phyloP scores from a whole-genome alignment of 257 asterid genomes.

The Solanum paucissectum region DNA sequence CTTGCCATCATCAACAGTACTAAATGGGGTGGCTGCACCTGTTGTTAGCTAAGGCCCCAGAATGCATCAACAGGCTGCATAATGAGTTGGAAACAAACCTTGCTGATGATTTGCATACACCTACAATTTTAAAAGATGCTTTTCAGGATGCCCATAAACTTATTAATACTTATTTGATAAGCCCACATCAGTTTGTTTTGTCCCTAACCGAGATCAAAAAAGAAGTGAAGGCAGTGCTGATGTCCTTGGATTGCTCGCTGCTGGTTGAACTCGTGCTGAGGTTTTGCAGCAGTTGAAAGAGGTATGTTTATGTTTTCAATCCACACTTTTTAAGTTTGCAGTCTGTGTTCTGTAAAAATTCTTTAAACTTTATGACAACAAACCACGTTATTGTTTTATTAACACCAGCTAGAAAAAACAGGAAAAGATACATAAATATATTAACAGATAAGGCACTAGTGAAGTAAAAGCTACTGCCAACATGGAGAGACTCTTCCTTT shows the following conservation, averaged over 20 bases:
- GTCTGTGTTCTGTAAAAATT: not conserved
- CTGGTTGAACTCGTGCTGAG: conserved; percentile 19
- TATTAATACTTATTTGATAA: conserved; percentile 33
- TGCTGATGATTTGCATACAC: conserved; percentile 75
- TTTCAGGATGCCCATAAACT: conserved; percentile 51
- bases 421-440: not conserved
- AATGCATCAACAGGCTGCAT: conserved; percentile 43
- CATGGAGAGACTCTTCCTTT: not conserved
- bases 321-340: not conserved
- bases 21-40: not conserved
- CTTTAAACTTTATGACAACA: not conserved
- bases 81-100: conserved; percentile 47
- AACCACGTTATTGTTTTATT: not conserved
- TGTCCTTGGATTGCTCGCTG: conserved; percentile 19
- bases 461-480: not conserved
- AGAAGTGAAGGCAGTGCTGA: conserved; percentile 19
- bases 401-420: not conserved
- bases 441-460: not conserved
- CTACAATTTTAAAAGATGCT: conserved; percentile 38
- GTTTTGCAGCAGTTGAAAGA: conserved; percentile 63
- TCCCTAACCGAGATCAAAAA: conserved; percentile 19
- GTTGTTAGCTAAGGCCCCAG: conserved; percentile 25
- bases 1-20: not conserved
- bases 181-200: conserved; percentile 5
- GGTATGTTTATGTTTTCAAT: not conserved